A percentile compares a stretch with the other conserved stretches of the same genome.
phyloP scores from a whole-genome alignment of 2,329 filamentous ascomycete species.

The Colletotrichum sp. region DNA sequence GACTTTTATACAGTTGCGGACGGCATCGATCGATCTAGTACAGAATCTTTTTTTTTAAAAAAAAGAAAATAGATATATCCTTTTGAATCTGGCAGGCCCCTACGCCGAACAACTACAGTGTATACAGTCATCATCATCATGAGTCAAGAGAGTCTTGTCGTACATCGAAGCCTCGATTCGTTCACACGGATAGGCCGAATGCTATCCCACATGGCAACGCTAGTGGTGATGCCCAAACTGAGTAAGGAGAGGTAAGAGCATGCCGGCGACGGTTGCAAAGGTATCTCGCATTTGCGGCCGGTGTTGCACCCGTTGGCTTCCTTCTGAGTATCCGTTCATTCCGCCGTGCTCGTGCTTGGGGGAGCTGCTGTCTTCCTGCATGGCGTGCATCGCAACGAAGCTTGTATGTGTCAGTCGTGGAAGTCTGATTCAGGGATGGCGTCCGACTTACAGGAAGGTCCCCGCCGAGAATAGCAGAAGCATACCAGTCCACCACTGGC shows the following conservation, averaged over 20 bases:
- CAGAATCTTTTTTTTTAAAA: background rate
- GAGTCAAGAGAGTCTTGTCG: background rate
- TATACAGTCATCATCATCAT: conserved; percentile 20
- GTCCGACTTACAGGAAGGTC: conserved; percentile 80
- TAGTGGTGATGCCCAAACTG: conserved; percentile 79
- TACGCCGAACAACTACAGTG: background rate
- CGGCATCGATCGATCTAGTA: background rate
- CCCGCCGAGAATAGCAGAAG: conserved; percentile 93
- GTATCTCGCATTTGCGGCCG: conserved; percentile 72
- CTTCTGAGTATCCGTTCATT: conserved; percentile 56
- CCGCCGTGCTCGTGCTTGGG: conserved; percentile 57
- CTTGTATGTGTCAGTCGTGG: conserved; percentile 35
- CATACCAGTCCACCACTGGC: conserved; percentile 91
- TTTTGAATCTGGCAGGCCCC: background rate
- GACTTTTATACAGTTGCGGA: background rate
- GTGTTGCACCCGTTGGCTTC: conserved; percentile 53
- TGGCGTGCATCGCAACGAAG: conserved; percentile 98
- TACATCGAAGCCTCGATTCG: background rate
- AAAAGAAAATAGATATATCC: background rate
- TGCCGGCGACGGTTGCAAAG: conserved; percentile 73
- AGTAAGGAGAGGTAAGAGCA: conserved; percentile 78
- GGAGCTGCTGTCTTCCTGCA: conserved; percentile 75
- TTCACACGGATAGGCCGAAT: background rate
- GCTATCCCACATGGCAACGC: background rate
- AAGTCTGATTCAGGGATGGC: background rate